Evolutionary conservation across 192 early-diverging fungal species (phyloP), one percentile per base, ranked within the genome.

Genomic region (Linnemannia hyalina): DNA sequence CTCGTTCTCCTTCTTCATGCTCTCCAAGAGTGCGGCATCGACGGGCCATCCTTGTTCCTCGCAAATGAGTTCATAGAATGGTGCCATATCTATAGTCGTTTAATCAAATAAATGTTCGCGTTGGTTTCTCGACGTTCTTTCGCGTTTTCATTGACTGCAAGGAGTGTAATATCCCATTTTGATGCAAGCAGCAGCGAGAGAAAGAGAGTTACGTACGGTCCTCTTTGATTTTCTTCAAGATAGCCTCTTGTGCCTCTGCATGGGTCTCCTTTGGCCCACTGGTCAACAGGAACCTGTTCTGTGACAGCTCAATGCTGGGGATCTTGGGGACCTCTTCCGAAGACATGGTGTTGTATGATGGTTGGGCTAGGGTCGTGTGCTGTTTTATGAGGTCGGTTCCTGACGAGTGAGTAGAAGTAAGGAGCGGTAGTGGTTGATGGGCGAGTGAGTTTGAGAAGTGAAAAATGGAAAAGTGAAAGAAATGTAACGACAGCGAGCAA

Each of bases 251-350:
- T 40, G 96, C 95, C 54, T 94, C 90, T 35, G 92, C 92, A 55
- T 93, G 92, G 68, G 90, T 88, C 54, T 95, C 93, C 26, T 90
- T 87, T 41, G 95, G 95, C 57, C 96, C 96, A 76, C 94, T 93
- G 74, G 91, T 91, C 32, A 95, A 86, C 68, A 96, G 89, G 87
- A 98, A 99, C 70, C 93, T 93, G 75, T 94, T 90, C 79, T 97
- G 95, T 78, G 98, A 93, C 47, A 98, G 91, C 55, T 96, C 91
- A 77, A 98, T 92, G 91, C 97, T 94, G 74, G 98, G 98, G 88
- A 98, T 97, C 89, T 96, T 94, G 57, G 93, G 92, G 74, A 95
- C 85, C 35, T 92, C 90, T 52, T 92, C 91, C 70, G 94, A 93
- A 26, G 92, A 90, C 91, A 93, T 94, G 55, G 63, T 69, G 44